Percentiles rank a stretch among this genome's conserved stretches.
These are phyloP conservation scores for Neoscytalidium dimidiatum DNA, from an alignment of 2,329 filamentous ascomycete genomes.

Conservation along the genomic window DNA sequence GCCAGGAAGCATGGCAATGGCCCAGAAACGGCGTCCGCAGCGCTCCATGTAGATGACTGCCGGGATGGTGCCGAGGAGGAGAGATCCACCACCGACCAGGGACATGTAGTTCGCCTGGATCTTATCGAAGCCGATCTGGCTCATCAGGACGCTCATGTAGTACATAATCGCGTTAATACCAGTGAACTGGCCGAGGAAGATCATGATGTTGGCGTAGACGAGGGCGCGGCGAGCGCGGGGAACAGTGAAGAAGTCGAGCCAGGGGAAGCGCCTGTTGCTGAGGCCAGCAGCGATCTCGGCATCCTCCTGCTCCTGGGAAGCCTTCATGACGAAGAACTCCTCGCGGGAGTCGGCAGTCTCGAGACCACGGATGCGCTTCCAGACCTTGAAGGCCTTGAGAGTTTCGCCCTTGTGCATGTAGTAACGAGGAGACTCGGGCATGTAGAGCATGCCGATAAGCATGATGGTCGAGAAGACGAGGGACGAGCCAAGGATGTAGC, in stretches of 20 bases:
- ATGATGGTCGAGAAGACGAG: conserved; percentile 69
- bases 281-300: conserved; percentile 53
- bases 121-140: conserved; percentile 65
- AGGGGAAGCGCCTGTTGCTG: conserved; percentile 61
- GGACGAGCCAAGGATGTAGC: conserved; percentile 72
- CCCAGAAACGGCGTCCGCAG: conserved; percentile 74
- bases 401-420: conserved; percentile 67
- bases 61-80: conserved; percentile 68
- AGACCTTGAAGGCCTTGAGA: conserved; percentile 66
- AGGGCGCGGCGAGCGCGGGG: conserved; percentile 33
- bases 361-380: conserved; percentile 70
- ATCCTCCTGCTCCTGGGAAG: conserved; percentile 58
- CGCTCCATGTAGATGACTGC: conserved; percentile 72
- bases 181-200: conserved; percentile 63
- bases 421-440: conserved; percentile 69
- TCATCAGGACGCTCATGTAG: conserved; percentile 70
- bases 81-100: conserved; percentile 67
- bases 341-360: conserved; percentile 59
- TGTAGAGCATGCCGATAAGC: conserved; percentile 65
- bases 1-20: conserved; percentile 68
- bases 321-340: conserved; percentile 73
- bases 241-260: conserved; percentile 71
- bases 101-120: conserved; percentile 72
- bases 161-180: conserved; percentile 73
- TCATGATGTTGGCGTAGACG: conserved; percentile 37